Evolutionary conservation across 2,329 filamentous ascomycete species (phyloP).

Genomic region (Niveomyces coronatus): DNA sequence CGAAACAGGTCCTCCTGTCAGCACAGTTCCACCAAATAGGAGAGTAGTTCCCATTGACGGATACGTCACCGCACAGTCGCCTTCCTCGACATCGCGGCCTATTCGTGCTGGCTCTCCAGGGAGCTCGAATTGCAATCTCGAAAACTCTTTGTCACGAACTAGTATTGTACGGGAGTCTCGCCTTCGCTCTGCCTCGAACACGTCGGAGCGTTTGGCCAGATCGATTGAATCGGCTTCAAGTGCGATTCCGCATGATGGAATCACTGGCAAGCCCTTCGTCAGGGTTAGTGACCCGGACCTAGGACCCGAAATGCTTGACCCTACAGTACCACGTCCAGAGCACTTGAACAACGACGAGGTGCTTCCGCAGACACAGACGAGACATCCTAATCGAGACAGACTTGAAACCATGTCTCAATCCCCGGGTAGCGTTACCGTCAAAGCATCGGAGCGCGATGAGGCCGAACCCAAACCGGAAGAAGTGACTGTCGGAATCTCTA

Average conservation of each 20-base stretch:
- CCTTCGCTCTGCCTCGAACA: slow-evolving; percentile 7
- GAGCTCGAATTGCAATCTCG: neutral
- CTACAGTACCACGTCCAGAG: slow-evolving; percentile 15
- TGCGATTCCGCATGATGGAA: slow-evolving; percentile 34
- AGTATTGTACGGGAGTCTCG: slow-evolving; percentile 1
- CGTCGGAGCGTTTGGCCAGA: slow-evolving; percentile 14
- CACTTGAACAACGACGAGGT: neutral
- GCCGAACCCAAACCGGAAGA: slow-evolving; percentile 28
- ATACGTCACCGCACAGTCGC: neutral
- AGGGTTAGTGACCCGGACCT: slow-evolving; percentile 30
- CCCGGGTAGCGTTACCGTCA: slow-evolving; percentile 4
- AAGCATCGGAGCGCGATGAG: slow-evolving; percentile 14
- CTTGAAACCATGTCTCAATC: neutral
- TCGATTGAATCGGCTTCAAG: slow-evolving; percentile 11
- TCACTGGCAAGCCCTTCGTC: slow-evolving; percentile 44
- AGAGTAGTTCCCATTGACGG: no score
- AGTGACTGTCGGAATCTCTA: slow-evolving; percentile 80
- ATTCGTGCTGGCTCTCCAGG: neutral
- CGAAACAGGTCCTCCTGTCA: neutral
- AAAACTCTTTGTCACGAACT: neutral
- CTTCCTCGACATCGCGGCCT: slow-evolving; percentile 1
- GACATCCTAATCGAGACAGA: neutral
- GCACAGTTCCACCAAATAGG: neutral
- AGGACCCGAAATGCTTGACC: slow-evolving; percentile 16
- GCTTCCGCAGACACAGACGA: neutral